Conservation (phyloP, 176 grass and related monocot genomes). For the Eragrostis nindensis region DNA sequence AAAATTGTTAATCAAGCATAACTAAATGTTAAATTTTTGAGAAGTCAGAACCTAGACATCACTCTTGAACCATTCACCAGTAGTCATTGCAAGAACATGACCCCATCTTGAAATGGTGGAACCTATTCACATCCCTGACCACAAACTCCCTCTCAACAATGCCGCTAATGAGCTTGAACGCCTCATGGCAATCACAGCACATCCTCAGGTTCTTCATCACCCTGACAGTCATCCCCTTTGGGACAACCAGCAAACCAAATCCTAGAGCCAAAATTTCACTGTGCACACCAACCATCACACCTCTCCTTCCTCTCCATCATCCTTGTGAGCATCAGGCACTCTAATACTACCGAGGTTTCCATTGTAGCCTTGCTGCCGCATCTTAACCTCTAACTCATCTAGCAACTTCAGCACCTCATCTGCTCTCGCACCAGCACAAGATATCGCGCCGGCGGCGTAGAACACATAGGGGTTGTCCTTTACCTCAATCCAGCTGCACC, state of each 20-base stretch:
- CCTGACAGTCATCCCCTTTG: conserved; percentile 64
- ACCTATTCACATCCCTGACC: conserved; percentile 85
- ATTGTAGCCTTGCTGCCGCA: conserved; percentile 68
- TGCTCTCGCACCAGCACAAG: conserved; percentile 40
- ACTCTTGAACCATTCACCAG: conserved; percentile 65
- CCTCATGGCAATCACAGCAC: conserved; percentile 78
- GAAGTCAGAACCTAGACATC: too few relatives aligned
- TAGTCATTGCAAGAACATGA: conserved; percentile 77
- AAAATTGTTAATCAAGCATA: too few relatives aligned
- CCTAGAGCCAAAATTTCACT: conserved; percentile 70
- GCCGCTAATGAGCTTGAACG: conserved; percentile 73
- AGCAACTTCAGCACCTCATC: conserved; percentile 59
- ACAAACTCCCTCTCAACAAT: conserved; percentile 72
- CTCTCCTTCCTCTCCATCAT: conserved; percentile 48
- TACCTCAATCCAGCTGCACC: conserved; percentile 85
- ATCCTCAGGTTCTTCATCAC: conserved; percentile 96
- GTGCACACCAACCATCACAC: conserved; percentile 69
- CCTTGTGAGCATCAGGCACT: conserved; percentile 49
- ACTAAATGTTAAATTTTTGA: too few relatives aligned
- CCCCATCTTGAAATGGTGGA: conserved; percentile 74
- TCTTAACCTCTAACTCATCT: conserved; percentile 65
- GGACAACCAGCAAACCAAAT: conserved; percentile 58
- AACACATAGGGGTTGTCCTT: conserved; percentile 67
- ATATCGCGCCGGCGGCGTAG: conserved; percentile 49
- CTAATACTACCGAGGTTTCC: conserved; percentile 43